Conservation (phyloP, 306 rosid species). For the Sicyos baderoa region DNA sequence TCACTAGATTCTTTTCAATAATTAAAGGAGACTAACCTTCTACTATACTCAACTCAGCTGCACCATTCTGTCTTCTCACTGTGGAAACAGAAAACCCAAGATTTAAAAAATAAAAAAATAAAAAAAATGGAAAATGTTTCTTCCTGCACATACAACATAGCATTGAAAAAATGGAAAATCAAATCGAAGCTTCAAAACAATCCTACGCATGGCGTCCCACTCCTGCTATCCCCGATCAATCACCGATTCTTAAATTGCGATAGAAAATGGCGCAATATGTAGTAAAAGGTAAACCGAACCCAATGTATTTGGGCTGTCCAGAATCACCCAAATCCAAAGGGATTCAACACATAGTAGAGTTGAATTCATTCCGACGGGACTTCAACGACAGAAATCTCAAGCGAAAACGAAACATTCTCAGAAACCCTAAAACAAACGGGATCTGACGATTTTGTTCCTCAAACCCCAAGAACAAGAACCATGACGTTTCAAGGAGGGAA, state of each 20-base stretch:
- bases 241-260: slow-evolving; percentile 8
- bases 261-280: not conserved
- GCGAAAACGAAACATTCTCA: not conserved
- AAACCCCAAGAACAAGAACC: not conserved
- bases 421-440: slow-evolving; percentile 19
- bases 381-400: not conserved
- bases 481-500: not conserved
- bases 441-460: slow-evolving; percentile 20
- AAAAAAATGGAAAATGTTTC: slow-evolving; percentile 14
- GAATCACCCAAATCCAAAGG: not conserved
- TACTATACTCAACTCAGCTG: slow-evolving; percentile 41
- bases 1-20: not conserved
- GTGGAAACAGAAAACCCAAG: slow-evolving; percentile 35
- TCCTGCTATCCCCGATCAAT: slow-evolving; percentile 11
- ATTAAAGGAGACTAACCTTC: slow-evolving; percentile 27
- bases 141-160: slow-evolving; percentile 29
- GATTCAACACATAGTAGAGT: not conserved
- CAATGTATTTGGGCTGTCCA: not conserved
- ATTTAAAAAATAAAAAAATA: no score
- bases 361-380: not conserved
- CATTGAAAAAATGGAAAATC: slow-evolving; percentile 20
- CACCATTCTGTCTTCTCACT: slow-evolving; percentile 39
- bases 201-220: not conserved
- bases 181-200: slow-evolving; percentile 28
- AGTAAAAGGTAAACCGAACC: not conserved